phyloP scores from a whole-genome alignment of 2,329 filamentous ascomycete genomes.

The Thielaviopsis populi region DNA sequence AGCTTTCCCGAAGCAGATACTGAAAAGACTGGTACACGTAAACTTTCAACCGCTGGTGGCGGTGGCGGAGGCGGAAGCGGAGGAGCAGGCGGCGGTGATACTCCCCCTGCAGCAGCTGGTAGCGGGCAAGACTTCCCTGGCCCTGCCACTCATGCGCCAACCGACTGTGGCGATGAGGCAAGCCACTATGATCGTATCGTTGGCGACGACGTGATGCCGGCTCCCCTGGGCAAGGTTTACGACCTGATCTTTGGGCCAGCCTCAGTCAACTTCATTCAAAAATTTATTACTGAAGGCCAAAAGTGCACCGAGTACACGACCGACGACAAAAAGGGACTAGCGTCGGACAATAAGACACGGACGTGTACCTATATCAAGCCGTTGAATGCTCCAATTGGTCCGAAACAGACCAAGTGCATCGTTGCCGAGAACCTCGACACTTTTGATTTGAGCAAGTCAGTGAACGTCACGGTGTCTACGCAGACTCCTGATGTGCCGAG shows the following conservation, averaged over 20 bases:
- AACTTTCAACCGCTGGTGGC: conserved; percentile 43
- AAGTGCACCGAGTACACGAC: conserved; percentile 80
- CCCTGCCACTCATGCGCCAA: conserved; percentile 64
- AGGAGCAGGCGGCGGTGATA: conserved; percentile 31
- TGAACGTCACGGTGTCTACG: conserved; percentile 68
- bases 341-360: conserved; percentile 58
- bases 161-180: conserved; percentile 65
- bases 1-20: conserved; percentile 32
- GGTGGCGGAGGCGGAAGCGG: conserved; percentile 16
- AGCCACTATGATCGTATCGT: conserved; percentile 74
- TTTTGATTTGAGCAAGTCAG: conserved; percentile 73
- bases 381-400: conserved; percentile 67
- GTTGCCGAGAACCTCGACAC: conserved; percentile 72
- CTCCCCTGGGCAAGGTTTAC: conserved; percentile 85
- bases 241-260: conserved; percentile 70
- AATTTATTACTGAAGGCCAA: conserved; percentile 73
- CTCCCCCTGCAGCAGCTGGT: conserved; percentile 28
- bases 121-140: conserved; percentile 60
- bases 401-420: conserved; percentile 87
- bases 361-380: conserved; percentile 86
- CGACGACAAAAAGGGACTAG: conserved; percentile 67
- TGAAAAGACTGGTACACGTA: conserved; percentile 53
- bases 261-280: conserved; percentile 68
- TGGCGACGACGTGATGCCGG: conserved; percentile 72
- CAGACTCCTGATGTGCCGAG: conserved; percentile 91